A percentile compares a stretch with the other conserved stretches of the same genome.
Conservation (phyloP, 176 grass and related monocot species). For the Rhynchospora tenuis region DNA sequence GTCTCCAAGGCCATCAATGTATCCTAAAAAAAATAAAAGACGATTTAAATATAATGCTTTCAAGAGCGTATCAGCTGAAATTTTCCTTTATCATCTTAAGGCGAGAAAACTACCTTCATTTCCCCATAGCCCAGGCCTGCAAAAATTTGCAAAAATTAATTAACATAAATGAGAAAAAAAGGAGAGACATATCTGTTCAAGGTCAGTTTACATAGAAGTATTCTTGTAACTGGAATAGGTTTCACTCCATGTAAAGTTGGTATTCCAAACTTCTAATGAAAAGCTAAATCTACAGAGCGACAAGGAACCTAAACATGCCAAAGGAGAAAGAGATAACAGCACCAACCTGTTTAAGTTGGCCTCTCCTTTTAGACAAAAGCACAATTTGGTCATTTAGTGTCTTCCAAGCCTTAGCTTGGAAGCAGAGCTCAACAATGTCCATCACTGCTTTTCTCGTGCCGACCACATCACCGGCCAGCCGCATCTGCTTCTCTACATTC, state of each 20-base stretch:
- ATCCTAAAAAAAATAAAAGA: too few species aligned
- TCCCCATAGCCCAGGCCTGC: too few species aligned
- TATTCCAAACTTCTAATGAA: neutral
- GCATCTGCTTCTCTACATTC: conserved; percentile 90
- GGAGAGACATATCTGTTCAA: too few species aligned
- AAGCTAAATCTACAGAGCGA: neutral
- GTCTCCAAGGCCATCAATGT: too few species aligned
- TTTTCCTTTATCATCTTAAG: too few species aligned
- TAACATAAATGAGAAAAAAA: too few species aligned
- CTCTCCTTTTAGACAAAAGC: conserved; percentile 84
- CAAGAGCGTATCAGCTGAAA: too few species aligned
- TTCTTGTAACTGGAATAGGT: neutral
- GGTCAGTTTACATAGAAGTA: too few species aligned
- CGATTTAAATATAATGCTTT: too few species aligned
- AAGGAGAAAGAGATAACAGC: neutral
- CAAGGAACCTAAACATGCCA: neutral
- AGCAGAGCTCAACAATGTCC: conserved; percentile 95
- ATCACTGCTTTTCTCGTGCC: conserved; percentile 79
- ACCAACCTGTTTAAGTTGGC: conserved; percentile 88
- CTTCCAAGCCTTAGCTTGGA: conserved; percentile 74
- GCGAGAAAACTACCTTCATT: too few species aligned
- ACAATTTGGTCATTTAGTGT: conserved; percentile 95
- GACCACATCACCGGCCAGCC: conserved; percentile 73
- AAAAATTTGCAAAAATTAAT: too few species aligned
- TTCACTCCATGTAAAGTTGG: neutral